Percentiles rank a stretch among this genome's conserved stretches.
Conservation (phyloP, 495 filamentous ascomycete genomes). For the Jackrogersella multiformis region DNA sequence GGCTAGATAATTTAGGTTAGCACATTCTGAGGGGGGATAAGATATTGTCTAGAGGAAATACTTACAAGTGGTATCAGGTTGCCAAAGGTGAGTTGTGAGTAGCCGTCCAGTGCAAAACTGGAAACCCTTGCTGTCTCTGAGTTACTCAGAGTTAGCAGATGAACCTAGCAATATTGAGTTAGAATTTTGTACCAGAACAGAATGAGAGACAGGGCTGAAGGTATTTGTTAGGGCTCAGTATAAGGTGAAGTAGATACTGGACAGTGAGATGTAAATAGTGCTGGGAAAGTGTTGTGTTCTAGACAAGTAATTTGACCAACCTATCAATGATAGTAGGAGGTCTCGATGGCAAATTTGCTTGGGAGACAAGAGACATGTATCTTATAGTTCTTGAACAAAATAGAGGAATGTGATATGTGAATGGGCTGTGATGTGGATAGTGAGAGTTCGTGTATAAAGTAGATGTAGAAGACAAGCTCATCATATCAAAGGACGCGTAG, state of each 20-base stretch:
- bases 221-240: neutral
- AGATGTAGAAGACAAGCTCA: no score
- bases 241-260: neutral
- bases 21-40: no score
- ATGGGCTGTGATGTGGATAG: neutral
- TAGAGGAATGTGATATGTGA: neutral
- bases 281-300: neutral
- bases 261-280: neutral
- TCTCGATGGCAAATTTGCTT: neutral
- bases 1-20: slow-evolving; percentile 36
- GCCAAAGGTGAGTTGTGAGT: neutral
- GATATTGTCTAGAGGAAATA: neutral
- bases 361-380: neutral
- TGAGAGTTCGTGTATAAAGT: neutral
- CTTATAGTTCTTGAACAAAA: neutral
- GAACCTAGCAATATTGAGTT: neutral
- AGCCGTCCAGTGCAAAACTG: no score
- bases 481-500: no score
- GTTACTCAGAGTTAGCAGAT: neutral
- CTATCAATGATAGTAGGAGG: neutral
- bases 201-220: neutral
- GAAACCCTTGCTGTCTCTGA: no score
- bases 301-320: neutral
- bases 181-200: neutral
- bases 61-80: neutral